Evolutionary conservation across 139 green algal genomes (phyloP), one percentile per base, ranked within the genome.

Genomic region (Desmodesmus armatus): DNA sequence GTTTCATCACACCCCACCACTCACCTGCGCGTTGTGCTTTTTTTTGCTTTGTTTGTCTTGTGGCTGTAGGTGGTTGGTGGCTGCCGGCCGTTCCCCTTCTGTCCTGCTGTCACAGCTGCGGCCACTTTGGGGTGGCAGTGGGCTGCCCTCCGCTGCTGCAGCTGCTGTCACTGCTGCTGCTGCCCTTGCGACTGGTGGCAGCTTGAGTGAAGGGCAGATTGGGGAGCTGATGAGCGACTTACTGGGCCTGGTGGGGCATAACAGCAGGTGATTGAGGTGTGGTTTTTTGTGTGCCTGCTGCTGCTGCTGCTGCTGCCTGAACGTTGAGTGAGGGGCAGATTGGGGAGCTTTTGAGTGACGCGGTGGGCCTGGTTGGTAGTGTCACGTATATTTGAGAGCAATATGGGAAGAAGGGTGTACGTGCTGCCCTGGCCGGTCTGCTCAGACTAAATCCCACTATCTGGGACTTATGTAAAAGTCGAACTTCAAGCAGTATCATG

Each of bases 111-210:
- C 33, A 17, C 62, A 40, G 23, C 62, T 82, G 51, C 27, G n/a
- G 11, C 29, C 51, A 23, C n/a, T 25, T 23, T 82, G 55, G 53
- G 21, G 9, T n/a, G n/a, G n/a, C 0, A 31, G 35, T 19, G 76
- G 76, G 23, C 55, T 82, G 35, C 76, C 76, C 19, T 53, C 41
- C 37, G 41, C 79, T 85, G 79, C 79, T 85, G 79, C 79, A 78
- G 63, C 79, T 49, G 79, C 35, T n/a, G 13, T 66, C n/a, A 35
- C 80, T 86, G 80, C 80, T 86, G 80, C 80, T 80, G 44, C 65
- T 58, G 80, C 47, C 47, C 41, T 75, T 17, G 41, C 62, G n/a
- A 41, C 29, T 66, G 66, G 21, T 58, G 76, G 55, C 13, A 55
- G 44, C 41, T 13, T 53, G 37, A 25, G 76, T 11, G 76, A 82